Percentiles rank a stretch among this genome's conserved stretches.
Evolutionary conservation across 352 stramenopile species (phyloP).

Genomic region (Phytophthora pseudosyringae): DNA sequence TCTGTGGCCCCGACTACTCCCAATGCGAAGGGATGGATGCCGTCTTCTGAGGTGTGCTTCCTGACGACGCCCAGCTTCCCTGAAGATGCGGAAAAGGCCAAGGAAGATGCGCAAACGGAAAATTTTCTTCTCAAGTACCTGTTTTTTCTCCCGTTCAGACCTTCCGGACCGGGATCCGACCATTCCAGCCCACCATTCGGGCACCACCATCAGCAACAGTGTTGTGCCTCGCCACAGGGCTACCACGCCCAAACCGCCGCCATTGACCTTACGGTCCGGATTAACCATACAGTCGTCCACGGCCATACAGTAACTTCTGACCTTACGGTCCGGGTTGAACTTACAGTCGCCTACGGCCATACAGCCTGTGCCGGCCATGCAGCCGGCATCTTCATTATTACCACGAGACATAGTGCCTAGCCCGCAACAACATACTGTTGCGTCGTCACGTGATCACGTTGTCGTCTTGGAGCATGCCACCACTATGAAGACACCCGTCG

Average conservation of each 20-base stretch:
- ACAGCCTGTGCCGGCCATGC: too few species aligned
- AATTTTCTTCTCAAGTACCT: background rate
- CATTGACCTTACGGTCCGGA: too few species aligned
- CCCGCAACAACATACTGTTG: background rate
- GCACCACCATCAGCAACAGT: too few species aligned
- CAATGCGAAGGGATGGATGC: conserved; percentile 4
- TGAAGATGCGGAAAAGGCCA: conserved; percentile 7
- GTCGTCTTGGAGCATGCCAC: background rate
- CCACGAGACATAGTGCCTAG: too few species aligned
- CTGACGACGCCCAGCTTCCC: conserved; percentile 3
- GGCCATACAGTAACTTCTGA: too few species aligned
- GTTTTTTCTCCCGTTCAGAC: background rate
- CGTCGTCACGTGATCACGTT: background rate
- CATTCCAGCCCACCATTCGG: too few species aligned
- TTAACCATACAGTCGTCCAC: too few species aligned
- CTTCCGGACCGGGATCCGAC: too few species aligned
- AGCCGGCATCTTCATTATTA: background rate
- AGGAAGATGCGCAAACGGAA: conserved; percentile 12
- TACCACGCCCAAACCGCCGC: background rate
- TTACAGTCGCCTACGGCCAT: conserved; percentile 7
- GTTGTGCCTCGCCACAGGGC: background rate
- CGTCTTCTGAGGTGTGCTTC: background rate
- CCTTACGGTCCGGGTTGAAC: background rate
- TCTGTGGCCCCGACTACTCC: background rate
- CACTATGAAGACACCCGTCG: too few species aligned